Percentiles rank a stretch among this genome's conserved stretches.
These are phyloP conservation scores for Emydomyces testavorans DNA, from an alignment of 2,329 filamentous ascomycete species.

Conservation along the genomic window DNA sequence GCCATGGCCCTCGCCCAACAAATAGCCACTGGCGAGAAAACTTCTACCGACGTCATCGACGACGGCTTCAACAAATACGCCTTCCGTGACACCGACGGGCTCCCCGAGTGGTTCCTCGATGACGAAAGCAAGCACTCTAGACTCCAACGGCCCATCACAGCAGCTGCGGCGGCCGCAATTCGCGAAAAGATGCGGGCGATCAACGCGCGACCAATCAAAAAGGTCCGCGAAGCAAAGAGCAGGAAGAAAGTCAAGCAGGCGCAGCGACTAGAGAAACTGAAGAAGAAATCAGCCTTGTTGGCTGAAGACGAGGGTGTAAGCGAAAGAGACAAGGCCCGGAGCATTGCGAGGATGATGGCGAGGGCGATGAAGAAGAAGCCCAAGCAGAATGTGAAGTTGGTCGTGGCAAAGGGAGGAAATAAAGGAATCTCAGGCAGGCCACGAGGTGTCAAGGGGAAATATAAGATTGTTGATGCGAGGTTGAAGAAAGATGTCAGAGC, in stretches of 20 bases:
- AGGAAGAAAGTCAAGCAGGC: slow-evolving; percentile 95
- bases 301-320: slow-evolving; percentile 83
- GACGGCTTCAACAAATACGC: slow-evolving; percentile 89
- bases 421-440: slow-evolving; percentile 76
- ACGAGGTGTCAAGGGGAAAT: slow-evolving; percentile 84
- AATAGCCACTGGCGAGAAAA: slow-evolving; percentile 75
- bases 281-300: slow-evolving; percentile 89
- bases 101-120: slow-evolving; percentile 96
- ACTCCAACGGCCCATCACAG: slow-evolving; percentile 76
- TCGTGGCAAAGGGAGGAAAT: slow-evolving; percentile 77
- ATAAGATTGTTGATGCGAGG: slow-evolving; percentile 90
- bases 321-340: slow-evolving; percentile 88
- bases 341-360: slow-evolving; percentile 68
- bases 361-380: slow-evolving; percentile 79
- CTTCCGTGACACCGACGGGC: slow-evolving; percentile 78
- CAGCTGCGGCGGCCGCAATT: slow-evolving; percentile 79
- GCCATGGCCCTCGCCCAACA: slow-evolving; percentile 95
- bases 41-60: slow-evolving; percentile 67
- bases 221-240: slow-evolving; percentile 91
- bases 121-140: slow-evolving; percentile 79
- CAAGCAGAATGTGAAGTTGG: slow-evolving; percentile 68
- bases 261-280: slow-evolving; percentile 80
- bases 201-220: slow-evolving; percentile 96
- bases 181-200: slow-evolving; percentile 86
- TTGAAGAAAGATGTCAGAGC: slow-evolving; percentile 94